These are phyloP conservation scores for Dryadomyces quercivorus DNA, from an alignment of 2,329 filamentous ascomycete genomes.

Conservation along the genomic window DNA sequence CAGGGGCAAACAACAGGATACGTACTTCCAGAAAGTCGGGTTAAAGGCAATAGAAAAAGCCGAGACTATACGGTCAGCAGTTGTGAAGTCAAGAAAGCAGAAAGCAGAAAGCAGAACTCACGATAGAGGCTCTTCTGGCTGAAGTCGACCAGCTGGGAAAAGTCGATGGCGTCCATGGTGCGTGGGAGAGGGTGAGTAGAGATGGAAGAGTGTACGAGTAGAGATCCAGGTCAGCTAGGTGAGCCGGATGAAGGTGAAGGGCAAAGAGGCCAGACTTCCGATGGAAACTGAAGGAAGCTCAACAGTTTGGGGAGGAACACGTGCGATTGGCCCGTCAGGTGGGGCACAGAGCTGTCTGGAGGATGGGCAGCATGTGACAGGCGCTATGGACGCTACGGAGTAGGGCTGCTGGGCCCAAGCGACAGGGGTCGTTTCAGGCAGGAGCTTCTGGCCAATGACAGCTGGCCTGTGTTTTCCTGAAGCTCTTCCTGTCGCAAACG, in stretches of 20 bases:
- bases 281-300: not conserved
- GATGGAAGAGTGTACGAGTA: not conserved
- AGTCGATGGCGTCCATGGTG: conserved; percentile 5
- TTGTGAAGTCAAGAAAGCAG: not conserved
- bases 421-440: not conserved
- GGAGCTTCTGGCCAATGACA: not conserved
- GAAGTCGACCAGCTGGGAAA: conserved; percentile 42
- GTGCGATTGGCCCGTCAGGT: not conserved
- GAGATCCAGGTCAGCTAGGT: not conserved
- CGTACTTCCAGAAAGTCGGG: conserved; percentile 99
- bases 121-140: conserved; percentile 53
- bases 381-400: not conserved
- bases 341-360: not conserved
- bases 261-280: not conserved
- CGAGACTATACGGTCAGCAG: conserved; percentile 45
- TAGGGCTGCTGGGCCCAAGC: not conserved
- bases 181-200: not conserved
- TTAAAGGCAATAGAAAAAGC: conserved; percentile 81
- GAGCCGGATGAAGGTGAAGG: too few species aligned
- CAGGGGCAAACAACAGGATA: too few species aligned
- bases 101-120: too few species aligned
- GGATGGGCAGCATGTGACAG: not conserved
- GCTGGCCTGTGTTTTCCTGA: not conserved
- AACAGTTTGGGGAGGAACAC: not conserved
- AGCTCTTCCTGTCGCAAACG: not conserved